Conservation (phyloP, 1,139 yeast species). For the Taiozyma sp. region DNA sequence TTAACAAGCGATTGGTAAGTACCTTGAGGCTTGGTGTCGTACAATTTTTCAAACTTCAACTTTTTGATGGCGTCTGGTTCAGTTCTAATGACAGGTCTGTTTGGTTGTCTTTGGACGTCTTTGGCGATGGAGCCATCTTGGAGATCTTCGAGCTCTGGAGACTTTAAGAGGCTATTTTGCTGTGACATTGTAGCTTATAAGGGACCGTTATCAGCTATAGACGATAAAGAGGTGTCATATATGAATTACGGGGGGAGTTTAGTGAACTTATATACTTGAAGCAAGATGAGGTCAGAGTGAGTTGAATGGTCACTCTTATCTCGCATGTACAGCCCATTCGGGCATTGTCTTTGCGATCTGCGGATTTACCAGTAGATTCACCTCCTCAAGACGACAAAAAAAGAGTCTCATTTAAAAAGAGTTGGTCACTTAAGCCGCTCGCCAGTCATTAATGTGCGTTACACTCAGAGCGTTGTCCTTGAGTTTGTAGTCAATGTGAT, state of each 20-base stretch:
- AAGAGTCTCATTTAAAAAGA: no score
- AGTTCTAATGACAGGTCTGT: not conserved
- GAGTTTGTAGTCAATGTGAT: no score
- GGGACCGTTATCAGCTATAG: not conserved
- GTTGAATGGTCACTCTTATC: not conserved
- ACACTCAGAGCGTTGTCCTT: no score
- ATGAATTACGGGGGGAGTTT: not conserved
- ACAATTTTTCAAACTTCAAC: constrained; percentile 15
- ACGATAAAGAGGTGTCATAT: not conserved
- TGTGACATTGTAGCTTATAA: not conserved
- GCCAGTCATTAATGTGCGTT: no score
- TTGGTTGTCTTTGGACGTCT: not conserved
- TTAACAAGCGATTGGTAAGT: constrained; percentile 35
- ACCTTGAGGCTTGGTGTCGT: constrained; percentile 18
- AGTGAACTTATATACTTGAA: not conserved
- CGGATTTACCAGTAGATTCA: not conserved
- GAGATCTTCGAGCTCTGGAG: not conserved
- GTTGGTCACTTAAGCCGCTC: no score
- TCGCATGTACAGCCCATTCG: not conserved
- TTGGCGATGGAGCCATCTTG: not conserved
- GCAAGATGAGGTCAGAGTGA: not conserved
- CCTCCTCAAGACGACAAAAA: no score
- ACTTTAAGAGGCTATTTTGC: not conserved
- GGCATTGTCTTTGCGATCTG: not conserved
- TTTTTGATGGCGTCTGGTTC: constrained; percentile 10